A percentile compares a stretch with the other conserved stretches of the same genome.
Conservation (phyloP, 1,284 basidiomycete genomes). For the Sporisorium reilianum region DNA sequence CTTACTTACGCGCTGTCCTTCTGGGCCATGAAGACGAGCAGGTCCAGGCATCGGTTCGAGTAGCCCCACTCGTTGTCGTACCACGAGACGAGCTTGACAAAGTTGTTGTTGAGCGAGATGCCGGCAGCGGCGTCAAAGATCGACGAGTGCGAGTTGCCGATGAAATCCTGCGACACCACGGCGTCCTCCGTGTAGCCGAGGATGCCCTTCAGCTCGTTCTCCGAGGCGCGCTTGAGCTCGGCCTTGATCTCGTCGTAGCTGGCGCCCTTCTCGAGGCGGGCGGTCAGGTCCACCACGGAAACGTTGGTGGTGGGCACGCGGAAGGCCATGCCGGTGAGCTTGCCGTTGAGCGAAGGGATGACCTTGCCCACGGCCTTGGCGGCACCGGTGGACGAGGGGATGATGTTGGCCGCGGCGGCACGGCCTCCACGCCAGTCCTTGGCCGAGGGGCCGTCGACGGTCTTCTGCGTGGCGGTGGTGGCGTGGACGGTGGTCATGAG, state of each 20-base stretch:
- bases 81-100: constrained; percentile 96
- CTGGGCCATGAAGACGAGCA: constrained; percentile 84
- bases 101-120: constrained; percentile 91
- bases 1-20: constrained; percentile 69
- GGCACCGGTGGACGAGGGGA: constrained; percentile 98
- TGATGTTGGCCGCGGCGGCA: constrained; percentile 97
- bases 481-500: constrained; percentile 98
- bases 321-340: constrained; percentile 93
- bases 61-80: constrained; percentile 90
- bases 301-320: constrained; percentile 97
- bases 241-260: constrained; percentile 92
- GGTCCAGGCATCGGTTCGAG: constrained; percentile 92
- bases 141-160: constrained; percentile 77
- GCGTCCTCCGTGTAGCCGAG: constrained; percentile 94
- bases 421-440: constrained; percentile 86
- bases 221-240: constrained; percentile 84
- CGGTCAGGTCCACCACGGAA: constrained; percentile 97
- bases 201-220: constrained; percentile 80
- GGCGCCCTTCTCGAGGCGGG: constrained; percentile 84
- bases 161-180: constrained; percentile 79
- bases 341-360: constrained; percentile 96
- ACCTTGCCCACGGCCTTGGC: constrained; percentile 99
- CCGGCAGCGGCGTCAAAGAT: constrained; percentile 86
- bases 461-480: constrained; percentile 92
- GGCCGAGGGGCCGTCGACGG: constrained; percentile 81